Percentiles rank a stretch among this genome's conserved stretches.
Evolutionary conservation across 331 rosid genomes (phyloP).

Genomic region (Malus hybrid): DNA sequence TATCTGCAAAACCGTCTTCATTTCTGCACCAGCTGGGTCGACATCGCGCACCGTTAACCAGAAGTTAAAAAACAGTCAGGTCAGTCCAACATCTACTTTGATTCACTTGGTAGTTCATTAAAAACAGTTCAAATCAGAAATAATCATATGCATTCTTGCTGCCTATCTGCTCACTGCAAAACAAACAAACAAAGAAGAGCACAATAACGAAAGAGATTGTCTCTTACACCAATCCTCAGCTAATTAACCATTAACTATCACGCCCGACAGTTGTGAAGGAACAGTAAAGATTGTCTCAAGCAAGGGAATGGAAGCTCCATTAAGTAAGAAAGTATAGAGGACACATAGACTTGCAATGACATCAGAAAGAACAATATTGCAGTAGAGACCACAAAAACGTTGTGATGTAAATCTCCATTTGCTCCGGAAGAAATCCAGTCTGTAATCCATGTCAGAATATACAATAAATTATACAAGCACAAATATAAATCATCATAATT

Average conservation of each 20-base stretch:
- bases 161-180: no score
- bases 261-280: not conserved
- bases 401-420: not conserved
- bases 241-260: not conserved
- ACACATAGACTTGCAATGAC: not conserved
- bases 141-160: no score
- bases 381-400: not conserved
- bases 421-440: not conserved
- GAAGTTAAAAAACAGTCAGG: no score
- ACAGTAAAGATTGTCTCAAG: not conserved
- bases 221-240: no score
- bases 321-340: not conserved
- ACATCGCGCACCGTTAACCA: no score
- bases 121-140: no score
- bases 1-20: not conserved
- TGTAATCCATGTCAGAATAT: not conserved
- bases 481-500: not conserved
- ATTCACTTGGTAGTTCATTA: no score
- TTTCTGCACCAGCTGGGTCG: not conserved
- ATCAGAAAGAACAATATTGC: not conserved
- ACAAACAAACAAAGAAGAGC: no score
- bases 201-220: not conserved
- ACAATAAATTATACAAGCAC: not conserved
- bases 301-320: not conserved
- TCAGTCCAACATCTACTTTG: no score